Evolutionary conservation across 2,329 filamentous ascomycete species (phyloP).

Genomic region (Aspergillus sp.): DNA sequence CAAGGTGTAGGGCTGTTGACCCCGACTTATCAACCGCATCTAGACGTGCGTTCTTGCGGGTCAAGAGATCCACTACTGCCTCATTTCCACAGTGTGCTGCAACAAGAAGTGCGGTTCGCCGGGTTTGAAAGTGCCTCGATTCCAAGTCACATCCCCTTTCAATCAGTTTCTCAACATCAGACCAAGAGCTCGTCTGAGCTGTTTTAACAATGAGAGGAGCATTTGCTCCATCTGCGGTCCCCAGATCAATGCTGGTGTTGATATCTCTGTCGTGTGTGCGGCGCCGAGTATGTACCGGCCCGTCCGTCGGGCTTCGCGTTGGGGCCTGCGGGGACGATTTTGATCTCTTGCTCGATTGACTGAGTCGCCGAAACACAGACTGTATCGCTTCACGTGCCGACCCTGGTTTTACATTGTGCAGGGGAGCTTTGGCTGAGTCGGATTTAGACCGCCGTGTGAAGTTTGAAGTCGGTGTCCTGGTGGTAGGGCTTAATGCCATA

Average conservation of each 20-base stretch:
- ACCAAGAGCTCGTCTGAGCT: constrained; percentile 34
- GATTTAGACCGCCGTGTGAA: constrained; percentile 23
- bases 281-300: background rate
- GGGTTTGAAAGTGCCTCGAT: constrained; percentile 28
- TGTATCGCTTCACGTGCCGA: constrained; percentile 23
- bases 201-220: constrained; percentile 37
- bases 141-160: constrained; percentile 32
- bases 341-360: constrained; percentile 13
- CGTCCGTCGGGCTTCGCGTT: constrained; percentile 13
- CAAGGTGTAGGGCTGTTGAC: constrained; percentile 33
- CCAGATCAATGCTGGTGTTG: constrained; percentile 38
- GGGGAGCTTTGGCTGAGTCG: constrained; percentile 9
- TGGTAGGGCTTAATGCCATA: constrained; percentile 13
- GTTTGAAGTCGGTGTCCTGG: background rate
- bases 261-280: constrained; percentile 22
- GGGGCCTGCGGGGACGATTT: constrained; percentile 1
- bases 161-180: constrained; percentile 35
- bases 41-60: constrained; percentile 31
- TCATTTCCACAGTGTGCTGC: constrained; percentile 42
- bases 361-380: constrained; percentile 18
- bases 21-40: constrained; percentile 30
- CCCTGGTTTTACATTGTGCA: constrained; percentile 10
- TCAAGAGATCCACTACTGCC: constrained; percentile 33
- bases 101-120: constrained; percentile 39
- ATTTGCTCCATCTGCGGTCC: constrained; percentile 24